These are phyloP conservation scores for Rhizoclosmatium sp. DNA, from an alignment of 192 early-diverging fungal species.

Conservation along the genomic window DNA sequence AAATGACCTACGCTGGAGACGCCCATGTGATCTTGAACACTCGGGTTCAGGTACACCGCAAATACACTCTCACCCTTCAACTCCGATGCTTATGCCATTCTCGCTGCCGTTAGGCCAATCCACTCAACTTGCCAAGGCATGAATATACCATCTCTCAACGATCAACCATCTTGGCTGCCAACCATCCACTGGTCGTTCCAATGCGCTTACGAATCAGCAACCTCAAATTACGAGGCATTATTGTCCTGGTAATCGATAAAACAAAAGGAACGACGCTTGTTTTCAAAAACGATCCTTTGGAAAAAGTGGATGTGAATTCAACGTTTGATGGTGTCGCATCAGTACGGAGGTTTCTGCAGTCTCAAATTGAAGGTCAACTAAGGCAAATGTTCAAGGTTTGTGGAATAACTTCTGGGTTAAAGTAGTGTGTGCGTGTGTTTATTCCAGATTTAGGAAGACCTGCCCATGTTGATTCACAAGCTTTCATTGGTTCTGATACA, in stretches of 20 bases:
- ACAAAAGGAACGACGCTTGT: constrained; percentile 93
- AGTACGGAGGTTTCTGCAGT: constrained; percentile 87
- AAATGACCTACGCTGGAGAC: constrained; percentile 92
- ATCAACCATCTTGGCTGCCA: constrained; percentile 76
- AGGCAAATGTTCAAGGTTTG: constrained; percentile 80
- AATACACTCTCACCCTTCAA: neutral
- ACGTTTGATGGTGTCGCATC: constrained; percentile 95
- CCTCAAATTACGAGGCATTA: constrained; percentile 87
- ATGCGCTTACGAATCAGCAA: constrained; percentile 93
- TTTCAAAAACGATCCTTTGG: constrained; percentile 97
- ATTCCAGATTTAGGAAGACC: constrained; percentile 66
- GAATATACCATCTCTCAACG: constrained; percentile 7
- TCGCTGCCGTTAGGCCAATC: constrained; percentile 70
- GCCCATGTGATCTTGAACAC: constrained; percentile 91
- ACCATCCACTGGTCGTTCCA: constrained; percentile 93
- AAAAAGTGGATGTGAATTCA: constrained; percentile 92
- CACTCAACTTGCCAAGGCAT: constrained; percentile 51
- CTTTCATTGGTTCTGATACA: constrained; percentile 72
- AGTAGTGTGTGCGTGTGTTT: neutral
- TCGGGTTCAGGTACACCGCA: constrained; percentile 80
- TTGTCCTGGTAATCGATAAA: constrained; percentile 94
- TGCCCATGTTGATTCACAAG: constrained; percentile 93
- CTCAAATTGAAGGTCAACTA: constrained; percentile 89
- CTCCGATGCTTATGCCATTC: neutral
- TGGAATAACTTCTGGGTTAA: neutral